Conservation (phyloP, 805 yeast genomes). For the Maudiozyma serrabonitensis region DNA sequence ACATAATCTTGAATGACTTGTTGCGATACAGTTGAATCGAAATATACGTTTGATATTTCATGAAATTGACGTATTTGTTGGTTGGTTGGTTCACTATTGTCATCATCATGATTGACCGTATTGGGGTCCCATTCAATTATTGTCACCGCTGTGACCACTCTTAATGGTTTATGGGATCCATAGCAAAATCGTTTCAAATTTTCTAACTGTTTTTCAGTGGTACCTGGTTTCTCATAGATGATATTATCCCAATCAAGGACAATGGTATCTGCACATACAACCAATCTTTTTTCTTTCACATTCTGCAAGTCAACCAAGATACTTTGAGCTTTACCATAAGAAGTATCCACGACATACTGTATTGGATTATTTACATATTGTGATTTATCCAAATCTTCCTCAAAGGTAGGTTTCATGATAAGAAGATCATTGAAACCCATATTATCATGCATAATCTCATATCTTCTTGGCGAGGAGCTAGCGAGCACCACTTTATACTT, state of each 20-base stretch:
- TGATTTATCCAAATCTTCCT: slow-evolving; percentile 61
- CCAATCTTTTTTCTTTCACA: slow-evolving; percentile 12
- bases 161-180: slow-evolving; percentile 38
- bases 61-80: slow-evolving; percentile 19
- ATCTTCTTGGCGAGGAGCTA: slow-evolving; percentile 75
- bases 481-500: slow-evolving; percentile 49
- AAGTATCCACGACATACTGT: slow-evolving; percentile 61
- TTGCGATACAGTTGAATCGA: slow-evolving; percentile 40
- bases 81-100: neutral
- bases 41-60: slow-evolving; percentile 35
- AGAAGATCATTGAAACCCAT: slow-evolving; percentile 40
- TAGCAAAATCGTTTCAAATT: slow-evolving; percentile 37
- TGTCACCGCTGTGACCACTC: slow-evolving; percentile 47
- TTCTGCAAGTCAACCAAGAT: slow-evolving; percentile 38
- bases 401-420: slow-evolving; percentile 57
- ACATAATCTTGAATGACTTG: slow-evolving; percentile 56
- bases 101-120: neutral
- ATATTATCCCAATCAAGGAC: slow-evolving; percentile 46
- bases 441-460: slow-evolving; percentile 51
- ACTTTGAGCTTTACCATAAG: slow-evolving; percentile 54
- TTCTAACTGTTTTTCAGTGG: slow-evolving; percentile 38
- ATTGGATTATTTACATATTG: slow-evolving; percentile 12
- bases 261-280: slow-evolving; percentile 73
- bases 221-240: slow-evolving; percentile 76
- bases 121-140: slow-evolving; percentile 28